These are phyloP conservation scores for Trichoderma oligosporum DNA, from an alignment of 2,329 filamentous ascomycete genomes.

Conservation along the genomic window DNA sequence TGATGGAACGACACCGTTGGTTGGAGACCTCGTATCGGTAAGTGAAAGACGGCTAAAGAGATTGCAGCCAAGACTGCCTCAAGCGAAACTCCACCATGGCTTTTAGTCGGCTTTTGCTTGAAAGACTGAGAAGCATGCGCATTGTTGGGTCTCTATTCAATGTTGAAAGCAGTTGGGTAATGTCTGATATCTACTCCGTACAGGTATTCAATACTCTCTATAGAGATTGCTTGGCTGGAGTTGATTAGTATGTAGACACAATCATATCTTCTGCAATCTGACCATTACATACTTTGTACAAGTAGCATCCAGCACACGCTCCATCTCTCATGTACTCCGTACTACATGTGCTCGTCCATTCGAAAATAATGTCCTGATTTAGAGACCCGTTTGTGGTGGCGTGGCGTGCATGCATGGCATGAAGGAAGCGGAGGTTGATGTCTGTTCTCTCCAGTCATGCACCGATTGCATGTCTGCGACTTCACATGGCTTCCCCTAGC, in stretches of 20 bases:
- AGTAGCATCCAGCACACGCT: neutral
- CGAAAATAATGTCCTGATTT: conserved; percentile 13
- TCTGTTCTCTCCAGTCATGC: conserved; percentile 3
- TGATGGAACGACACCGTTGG: conserved; percentile 6
- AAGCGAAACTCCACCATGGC: neutral
- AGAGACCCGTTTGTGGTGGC: conserved; percentile 1
- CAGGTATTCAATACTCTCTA: no score
- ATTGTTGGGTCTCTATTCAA: neutral
- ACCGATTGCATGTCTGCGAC: conserved; percentile 16
- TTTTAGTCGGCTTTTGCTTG: neutral
- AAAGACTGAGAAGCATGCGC: neutral
- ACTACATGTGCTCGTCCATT: no score
- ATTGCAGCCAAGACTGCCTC: conserved; percentile 13
- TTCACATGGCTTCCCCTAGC: neutral
- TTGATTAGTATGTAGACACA: no score
- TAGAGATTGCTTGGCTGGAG: no score
- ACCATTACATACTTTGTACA: no score
- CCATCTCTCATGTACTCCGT: neutral
- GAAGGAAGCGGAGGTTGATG: neutral
- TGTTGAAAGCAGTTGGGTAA: no score
- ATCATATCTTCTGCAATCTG: no score
- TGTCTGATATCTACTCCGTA: no score
- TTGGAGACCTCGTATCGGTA: conserved; percentile 11
- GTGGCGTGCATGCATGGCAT: conserved; percentile 12
- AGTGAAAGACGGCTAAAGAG: neutral